Evolutionary conservation across 2,329 filamentous ascomycete species (phyloP).

Genomic region (Trichoderma asperellum): DNA sequence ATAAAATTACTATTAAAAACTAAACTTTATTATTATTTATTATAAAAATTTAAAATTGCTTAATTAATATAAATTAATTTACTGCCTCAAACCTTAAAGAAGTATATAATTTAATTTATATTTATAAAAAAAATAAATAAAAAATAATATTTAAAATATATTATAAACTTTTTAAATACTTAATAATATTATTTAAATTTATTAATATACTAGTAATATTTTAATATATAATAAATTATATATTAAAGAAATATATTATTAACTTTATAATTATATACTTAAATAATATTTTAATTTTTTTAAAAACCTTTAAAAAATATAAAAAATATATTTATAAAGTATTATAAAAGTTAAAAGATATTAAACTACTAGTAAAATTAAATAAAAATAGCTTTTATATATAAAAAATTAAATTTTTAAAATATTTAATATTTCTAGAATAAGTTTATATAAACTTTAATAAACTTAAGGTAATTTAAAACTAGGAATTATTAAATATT

Average conservation of each 20-base stretch:
- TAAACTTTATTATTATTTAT: background rate
- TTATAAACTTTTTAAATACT: background rate
- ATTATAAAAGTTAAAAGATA: conserved; percentile 1
- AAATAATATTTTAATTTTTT: too few relatives aligned
- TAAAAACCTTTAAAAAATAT: too few relatives aligned
- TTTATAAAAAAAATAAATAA: background rate
- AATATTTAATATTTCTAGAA: conserved; percentile 23
- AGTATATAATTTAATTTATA: background rate
- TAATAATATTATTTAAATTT: background rate
- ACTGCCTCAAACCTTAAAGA: background rate
- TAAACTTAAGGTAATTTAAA: conserved; percentile 29
- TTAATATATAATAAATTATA: background rate
- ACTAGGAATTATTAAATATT: conserved; percentile 10
- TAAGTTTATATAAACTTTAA: conserved; percentile 29
- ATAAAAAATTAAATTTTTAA: conserved; percentile 28
- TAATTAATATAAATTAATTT: background rate
- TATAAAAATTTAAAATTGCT: background rate
- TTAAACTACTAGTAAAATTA: conserved; percentile 31
- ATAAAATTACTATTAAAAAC: background rate
- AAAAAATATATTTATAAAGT: too few relatives aligned
- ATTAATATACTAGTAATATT: background rate
- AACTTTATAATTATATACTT: background rate
- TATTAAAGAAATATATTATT: background rate
- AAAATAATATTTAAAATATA: background rate
- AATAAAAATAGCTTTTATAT: conserved; percentile 31